phyloP scores from a whole-genome alignment of 1,284 basidiomycete species.

The Heliocybe sulcata region DNA sequence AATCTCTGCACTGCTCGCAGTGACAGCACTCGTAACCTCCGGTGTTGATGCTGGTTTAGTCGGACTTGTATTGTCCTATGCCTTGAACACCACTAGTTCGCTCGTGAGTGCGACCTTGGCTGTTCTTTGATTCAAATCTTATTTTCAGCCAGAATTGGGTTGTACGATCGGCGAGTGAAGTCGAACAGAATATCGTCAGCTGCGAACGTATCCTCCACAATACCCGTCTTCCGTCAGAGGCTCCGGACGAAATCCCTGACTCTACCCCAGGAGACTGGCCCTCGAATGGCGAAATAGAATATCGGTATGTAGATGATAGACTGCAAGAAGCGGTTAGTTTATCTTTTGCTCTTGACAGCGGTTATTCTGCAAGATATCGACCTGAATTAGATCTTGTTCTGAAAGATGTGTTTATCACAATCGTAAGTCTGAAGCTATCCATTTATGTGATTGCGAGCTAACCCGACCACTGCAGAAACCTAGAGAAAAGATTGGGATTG shows the following conservation, averaged over 20 bases:
- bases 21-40: conserved; percentile 63
- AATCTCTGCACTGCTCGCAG: conserved; percentile 62
- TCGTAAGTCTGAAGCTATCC: conserved; percentile 37
- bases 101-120: conserved; percentile 35
- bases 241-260: conserved; percentile 66
- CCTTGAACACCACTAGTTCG: conserved; percentile 73
- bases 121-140: conserved; percentile 4
- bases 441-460: not conserved
- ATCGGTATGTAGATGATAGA: conserved; percentile 39
- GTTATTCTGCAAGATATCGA: conserved; percentile 81
- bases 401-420: conserved; percentile 62
- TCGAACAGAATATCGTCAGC: conserved; percentile 92
- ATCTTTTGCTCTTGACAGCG: conserved; percentile 24
- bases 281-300: conserved; percentile 66
- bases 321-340: not conserved
- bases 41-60: conserved; percentile 86
- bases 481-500: conserved; percentile 80
- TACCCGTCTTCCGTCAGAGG: conserved; percentile 71
- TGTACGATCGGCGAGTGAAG: conserved; percentile 85
- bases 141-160: conserved; percentile 65
- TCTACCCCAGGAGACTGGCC: conserved; percentile 73
- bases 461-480: conserved; percentile 39
- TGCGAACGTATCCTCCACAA: conserved; percentile 76
- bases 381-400: conserved; percentile 76
- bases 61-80: conserved; percentile 87